Base-by-base conservation (phyloP, 208 protist species). In the Plasmodiophora brassicae region DNA sequence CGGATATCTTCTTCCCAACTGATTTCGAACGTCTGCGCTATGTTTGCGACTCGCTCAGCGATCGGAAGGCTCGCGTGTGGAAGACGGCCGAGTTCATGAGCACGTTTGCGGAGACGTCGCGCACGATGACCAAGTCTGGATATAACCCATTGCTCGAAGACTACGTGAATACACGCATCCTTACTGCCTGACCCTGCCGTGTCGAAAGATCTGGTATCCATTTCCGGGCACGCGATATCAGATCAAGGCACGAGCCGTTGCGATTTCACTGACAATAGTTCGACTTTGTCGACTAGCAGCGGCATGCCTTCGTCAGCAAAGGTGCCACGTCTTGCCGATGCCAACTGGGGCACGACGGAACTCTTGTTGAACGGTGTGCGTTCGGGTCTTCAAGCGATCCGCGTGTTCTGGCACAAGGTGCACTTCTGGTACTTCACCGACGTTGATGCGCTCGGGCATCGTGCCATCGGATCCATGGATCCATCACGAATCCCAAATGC, bases 361-460 rank as follows among this genome's bases (percentile, higher is more conserved):
- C n/a, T n/a, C n/a, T n/a, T n/a, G n/a, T n/a, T n/a, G n/a, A n/a
- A n/a, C n/a, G n/a, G n/a, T n/a, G n/a, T n/a, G n/a, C n/a, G n/a
- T n/a, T n/a, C n/a, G n/a, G n/a, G n/a, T n/a, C n/a, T n/a, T 25
- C 50, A 57, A 57, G 20, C 14, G 50, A 57, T 57, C 14, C 20
- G 50, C 14, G 50, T 57, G 25, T 14, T 57, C 50, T 57, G 50
- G 50, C 50, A 28, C 50, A 14, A 57, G 50, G 25, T 57, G 25
- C 65, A 38, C 65, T 78, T 78, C 65, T 78, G 65, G 65, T 78
- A 78, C n/a, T 78, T 78, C 65, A 78, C 65, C 5, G 65, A 78
- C 41, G 41, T 78, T 38, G 65, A 78, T 32, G 65, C 65, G 14
- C 65, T 78, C 32, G 65, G 65, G 65, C 65, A 78, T 5, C 5